Evolutionary conservation across 2,329 filamentous ascomycete genomes (phyloP), one percentile per base, ranked within the genome.

Genomic region (Neonectria sp.): DNA sequence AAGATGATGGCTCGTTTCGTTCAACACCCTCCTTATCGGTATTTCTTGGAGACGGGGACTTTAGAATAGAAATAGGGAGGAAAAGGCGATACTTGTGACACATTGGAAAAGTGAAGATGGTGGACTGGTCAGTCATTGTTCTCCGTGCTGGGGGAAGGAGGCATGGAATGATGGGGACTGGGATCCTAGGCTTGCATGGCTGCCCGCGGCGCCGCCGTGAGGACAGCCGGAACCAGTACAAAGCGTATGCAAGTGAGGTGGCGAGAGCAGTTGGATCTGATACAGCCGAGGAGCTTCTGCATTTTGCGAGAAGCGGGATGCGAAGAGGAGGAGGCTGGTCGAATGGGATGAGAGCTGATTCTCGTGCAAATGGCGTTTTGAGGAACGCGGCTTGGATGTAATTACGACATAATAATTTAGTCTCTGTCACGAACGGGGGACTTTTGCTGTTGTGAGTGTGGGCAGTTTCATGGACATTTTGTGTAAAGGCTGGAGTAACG

Each of bases 321-420:
- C 43, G 40, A 40, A 52, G 49, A 59, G 53, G 48, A 29, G 17
- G 31, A 33, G 40, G 43, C 55, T 17, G 46, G 53, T n/a, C 49
- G 61, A 40, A 56, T 45, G 63, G 25, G 37, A 37, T 15, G 40
- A 49, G 4, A 31, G 33, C 25, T 57, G 37, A 55, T 64, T 59
- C 40, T 65, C 56, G 64, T 60, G 55, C 29, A 27, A 40, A 59
- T 56, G 65, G 73, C 67, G 65, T 71, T 45, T 24, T 51, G 31
- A 55, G 57, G 60, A 62, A 65, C 55, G 53, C 52, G 40, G 37
- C 48, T 74, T 69, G 67, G 65, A 69, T 68, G 62, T 73, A 68
- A 65, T 69, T 49, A 73, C 49, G 73, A 67, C 37, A 63, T 73
- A 73, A 58, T 75, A 73, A 71, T 73, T 51, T 55, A 74, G 55